phyloP scores from a whole-genome alignment of 2,329 filamentous ascomycete genomes.

The Cryphonectria nitschkei region DNA sequence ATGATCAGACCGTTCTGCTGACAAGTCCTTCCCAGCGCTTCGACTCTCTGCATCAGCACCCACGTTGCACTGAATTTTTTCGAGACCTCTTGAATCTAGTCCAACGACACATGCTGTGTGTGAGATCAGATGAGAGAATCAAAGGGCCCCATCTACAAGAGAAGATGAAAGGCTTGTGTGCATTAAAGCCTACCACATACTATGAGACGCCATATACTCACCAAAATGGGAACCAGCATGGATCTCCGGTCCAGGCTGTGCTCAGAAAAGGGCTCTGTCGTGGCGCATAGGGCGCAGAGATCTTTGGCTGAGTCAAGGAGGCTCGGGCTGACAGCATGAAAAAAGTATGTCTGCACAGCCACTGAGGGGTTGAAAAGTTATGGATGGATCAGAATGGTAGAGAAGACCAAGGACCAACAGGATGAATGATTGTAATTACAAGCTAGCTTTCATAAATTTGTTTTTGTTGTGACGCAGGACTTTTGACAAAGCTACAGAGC shows the following conservation, averaged over 20 bases:
- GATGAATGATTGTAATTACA: too few relatives aligned
- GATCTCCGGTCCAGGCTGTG: background rate
- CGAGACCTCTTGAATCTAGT: background rate
- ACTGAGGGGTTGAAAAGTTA: too few relatives aligned
- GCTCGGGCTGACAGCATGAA: too few relatives aligned
- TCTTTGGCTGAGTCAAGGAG: background rate
- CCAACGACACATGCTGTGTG: background rate
- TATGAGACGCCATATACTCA: background rate
- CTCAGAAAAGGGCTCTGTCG: background rate
- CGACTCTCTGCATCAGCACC: background rate
- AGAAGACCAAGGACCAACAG: background rate
- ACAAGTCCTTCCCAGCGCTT: background rate
- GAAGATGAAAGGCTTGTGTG: background rate
- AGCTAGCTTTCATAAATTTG: too few relatives aligned
- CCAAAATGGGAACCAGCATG: background rate
- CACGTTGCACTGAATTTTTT: background rate
- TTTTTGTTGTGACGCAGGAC: background rate
- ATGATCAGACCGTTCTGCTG: background rate
- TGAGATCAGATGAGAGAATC: background rate
- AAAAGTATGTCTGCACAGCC: too few relatives aligned
- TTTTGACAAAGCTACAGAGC: background rate
- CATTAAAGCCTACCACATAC: background rate
- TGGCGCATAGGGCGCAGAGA: background rate
- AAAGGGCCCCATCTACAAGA: background rate
- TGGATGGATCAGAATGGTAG: too few relatives aligned